phyloP scores from a whole-genome alignment of 2,329 filamentous ascomycete genomes.

The Fusarium camptoceras region DNA sequence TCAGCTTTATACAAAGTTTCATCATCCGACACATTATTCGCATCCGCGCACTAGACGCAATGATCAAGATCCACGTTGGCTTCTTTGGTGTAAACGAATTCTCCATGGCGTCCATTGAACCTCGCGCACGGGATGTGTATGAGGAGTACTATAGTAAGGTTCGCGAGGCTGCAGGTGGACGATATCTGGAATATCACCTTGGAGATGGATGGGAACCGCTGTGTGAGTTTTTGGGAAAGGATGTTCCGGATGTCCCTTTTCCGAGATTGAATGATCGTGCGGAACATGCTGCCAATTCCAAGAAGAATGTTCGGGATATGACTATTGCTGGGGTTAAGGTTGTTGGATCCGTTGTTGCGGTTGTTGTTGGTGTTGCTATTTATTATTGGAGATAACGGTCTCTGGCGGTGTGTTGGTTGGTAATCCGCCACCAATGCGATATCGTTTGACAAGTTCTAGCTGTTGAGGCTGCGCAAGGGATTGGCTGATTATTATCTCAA shows the following conservation, averaged over 20 bases:
- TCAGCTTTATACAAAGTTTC: background rate
- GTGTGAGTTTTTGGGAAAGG: conserved; percentile 19
- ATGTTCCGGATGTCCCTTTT: conserved; percentile 11
- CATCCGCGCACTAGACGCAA: background rate
- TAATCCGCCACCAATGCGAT: too few relatives aligned
- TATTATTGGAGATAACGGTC: background rate
- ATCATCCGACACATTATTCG: background rate
- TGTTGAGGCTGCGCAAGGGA: too few relatives aligned
- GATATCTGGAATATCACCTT: conserved; percentile 6
- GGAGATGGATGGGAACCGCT: conserved; percentile 16
- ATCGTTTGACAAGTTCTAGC: too few relatives aligned
- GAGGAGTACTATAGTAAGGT: conserved; percentile 1
- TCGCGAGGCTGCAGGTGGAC: conserved; percentile 1
- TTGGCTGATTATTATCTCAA: too few relatives aligned
- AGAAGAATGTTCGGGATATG: background rate
- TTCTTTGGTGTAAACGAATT: background rate
- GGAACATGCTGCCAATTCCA: background rate
- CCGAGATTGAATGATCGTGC: conserved; percentile 15
- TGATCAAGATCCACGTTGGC: conserved; percentile 10
- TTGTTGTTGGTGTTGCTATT: background rate
- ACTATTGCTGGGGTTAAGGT: rapidly evolving
- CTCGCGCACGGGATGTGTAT: background rate
- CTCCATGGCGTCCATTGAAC: background rate
- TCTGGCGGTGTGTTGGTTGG: too few relatives aligned
- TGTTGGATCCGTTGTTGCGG: background rate